A percentile compares a stretch with the other conserved stretches of the same genome.
These are phyloP conservation scores for Drosera spatulata DNA, from an alignment of 179 eudicot genomes.

Conservation along the genomic window DNA sequence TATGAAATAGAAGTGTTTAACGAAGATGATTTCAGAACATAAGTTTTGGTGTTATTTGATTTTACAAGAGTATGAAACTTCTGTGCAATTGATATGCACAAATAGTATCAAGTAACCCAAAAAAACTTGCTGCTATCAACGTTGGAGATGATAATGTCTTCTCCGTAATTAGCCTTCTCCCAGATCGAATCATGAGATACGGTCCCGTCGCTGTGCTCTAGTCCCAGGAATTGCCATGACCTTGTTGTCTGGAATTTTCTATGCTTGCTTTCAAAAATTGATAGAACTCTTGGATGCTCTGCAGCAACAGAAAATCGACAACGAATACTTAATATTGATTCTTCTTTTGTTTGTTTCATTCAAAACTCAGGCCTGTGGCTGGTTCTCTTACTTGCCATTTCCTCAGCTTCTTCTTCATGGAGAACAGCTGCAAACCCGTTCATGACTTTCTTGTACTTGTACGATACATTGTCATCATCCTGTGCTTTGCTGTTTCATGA, in stretches of 20 bases:
- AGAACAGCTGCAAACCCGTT: conserved; percentile 11
- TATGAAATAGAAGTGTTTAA: background rate
- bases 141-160: conserved; percentile 13
- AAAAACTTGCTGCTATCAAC: conserved; percentile 10
- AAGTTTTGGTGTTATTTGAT: too few relatives aligned
- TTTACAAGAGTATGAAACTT: too few relatives aligned
- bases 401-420: conserved; percentile 7
- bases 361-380: background rate
- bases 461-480: background rate
- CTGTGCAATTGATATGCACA: too few relatives aligned
- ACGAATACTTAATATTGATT: background rate
- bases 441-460: conserved; percentile 6
- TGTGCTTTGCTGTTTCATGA: background rate
- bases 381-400: conserved; percentile 4
- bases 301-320: background rate
- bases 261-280: conserved; percentile 5
- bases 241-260: conserved; percentile 7
- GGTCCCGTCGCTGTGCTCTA: background rate
- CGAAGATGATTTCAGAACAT: too few relatives aligned
- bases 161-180: conserved; percentile 12
- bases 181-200: background rate
- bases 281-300: conserved; percentile 19
- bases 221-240: conserved; percentile 12
- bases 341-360: background rate
- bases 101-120: background rate